Percentiles rank a stretch among this genome's conserved stretches.
Evolutionary conservation across 345 rosid genomes (phyloP).

Genomic region (Pistacia vera): DNA sequence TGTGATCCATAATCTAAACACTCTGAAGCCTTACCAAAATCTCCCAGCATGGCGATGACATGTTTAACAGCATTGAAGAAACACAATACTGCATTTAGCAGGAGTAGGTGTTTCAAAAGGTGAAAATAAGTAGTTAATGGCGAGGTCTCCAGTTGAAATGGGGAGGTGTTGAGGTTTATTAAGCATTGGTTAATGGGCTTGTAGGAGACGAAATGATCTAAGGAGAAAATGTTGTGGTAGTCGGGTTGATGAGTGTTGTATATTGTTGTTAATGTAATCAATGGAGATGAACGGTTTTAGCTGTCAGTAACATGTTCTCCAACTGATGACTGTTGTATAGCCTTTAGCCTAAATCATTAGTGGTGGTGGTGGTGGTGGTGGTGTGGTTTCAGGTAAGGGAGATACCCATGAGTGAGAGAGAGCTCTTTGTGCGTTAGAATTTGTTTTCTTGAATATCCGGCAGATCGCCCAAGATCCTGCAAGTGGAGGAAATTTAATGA

Average conservation of each 20-base stretch:
- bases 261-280: constrained; percentile 26
- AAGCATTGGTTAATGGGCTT: constrained; percentile 28
- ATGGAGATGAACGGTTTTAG: constrained; percentile 35
- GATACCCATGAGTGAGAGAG: constrained; percentile 77
- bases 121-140: constrained; percentile 37
- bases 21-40: constrained; percentile 23
- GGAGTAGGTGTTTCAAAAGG: constrained; percentile 41
- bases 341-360: constrained; percentile 32
- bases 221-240: constrained; percentile 32
- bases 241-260: constrained; percentile 21
- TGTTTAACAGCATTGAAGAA: constrained; percentile 53
- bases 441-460: constrained; percentile 88
- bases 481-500: constrained; percentile 11
- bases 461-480: constrained; percentile 98
- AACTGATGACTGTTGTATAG: constrained; percentile 30
- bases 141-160: constrained; percentile 39
- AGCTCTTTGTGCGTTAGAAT: constrained; percentile 69
- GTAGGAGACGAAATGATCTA: constrained; percentile 36
- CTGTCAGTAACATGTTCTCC: constrained; percentile 31
- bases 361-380: constrained; percentile 12
- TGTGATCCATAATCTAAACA: constrained; percentile 28
- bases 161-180: constrained; percentile 26
- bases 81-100: constrained; percentile 31
- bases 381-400: constrained; percentile 41
- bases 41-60: constrained; percentile 55